A percentile compares a stretch with the other conserved stretches of the same genome.
Evolutionary conservation across 164 flowering plant genomes (phyloP).

Genomic region (Vitis rupestris): DNA sequence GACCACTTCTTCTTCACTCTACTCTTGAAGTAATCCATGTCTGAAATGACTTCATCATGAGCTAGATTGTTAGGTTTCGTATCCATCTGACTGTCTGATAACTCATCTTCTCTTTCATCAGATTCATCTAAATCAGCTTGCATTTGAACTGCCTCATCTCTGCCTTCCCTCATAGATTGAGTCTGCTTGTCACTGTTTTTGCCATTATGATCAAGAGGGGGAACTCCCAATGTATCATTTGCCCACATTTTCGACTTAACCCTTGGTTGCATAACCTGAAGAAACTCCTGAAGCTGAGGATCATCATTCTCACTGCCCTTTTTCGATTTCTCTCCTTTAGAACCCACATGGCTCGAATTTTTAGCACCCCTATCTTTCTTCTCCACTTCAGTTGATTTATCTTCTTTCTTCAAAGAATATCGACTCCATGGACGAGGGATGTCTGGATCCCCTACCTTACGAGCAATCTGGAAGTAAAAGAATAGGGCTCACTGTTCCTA

Average conservation of each 20-base stretch:
- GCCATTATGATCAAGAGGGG: slow-evolving; percentile 22
- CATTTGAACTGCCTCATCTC: slow-evolving; percentile 13
- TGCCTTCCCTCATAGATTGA: slow-evolving; percentile 18
- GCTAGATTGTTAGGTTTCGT: slow-evolving; percentile 21
- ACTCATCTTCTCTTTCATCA: slow-evolving; percentile 17
- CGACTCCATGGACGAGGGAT: slow-evolving; percentile 94
- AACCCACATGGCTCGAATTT: slow-evolving; percentile 12
- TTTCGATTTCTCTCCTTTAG: slow-evolving; percentile 32
- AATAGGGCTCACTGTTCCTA: not conserved
- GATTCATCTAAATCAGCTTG: slow-evolving; percentile 20
- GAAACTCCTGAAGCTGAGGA: slow-evolving; percentile 76
- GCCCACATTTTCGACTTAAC: slow-evolving; percentile 83
- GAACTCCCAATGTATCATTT: slow-evolving; percentile 60
- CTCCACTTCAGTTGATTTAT: slow-evolving; percentile 23
- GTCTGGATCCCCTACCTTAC: slow-evolving; percentile 75
- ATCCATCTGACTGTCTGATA: slow-evolving; percentile 10
- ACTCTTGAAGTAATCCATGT: slow-evolving; percentile 84
- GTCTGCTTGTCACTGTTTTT: slow-evolving; percentile 19
- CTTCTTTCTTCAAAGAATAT: slow-evolving; percentile 53
- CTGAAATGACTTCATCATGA: slow-evolving; percentile 49
- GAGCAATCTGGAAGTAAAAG: slow-evolving; percentile 57
- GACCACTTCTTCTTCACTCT: slow-evolving; percentile 78
- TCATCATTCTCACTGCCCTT: slow-evolving; percentile 44
- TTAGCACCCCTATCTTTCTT: slow-evolving; percentile 19
- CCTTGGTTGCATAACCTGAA: slow-evolving; percentile 82